Evolutionary conservation across 2,329 filamentous ascomycete genomes (phyloP), one percentile per base, ranked within the genome.

Genomic region (Aspergillus neotritici): DNA sequence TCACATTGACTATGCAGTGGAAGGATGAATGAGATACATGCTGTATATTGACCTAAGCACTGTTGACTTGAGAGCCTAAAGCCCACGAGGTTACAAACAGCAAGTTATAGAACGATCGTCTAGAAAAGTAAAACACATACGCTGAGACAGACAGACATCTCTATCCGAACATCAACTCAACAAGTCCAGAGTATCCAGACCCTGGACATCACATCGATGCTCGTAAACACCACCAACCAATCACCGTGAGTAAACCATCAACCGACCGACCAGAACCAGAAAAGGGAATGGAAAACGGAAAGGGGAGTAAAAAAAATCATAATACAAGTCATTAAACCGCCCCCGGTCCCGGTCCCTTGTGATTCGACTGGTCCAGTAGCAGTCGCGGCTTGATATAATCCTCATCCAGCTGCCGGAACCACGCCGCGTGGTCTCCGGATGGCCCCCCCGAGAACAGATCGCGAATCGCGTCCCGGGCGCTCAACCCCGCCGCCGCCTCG

Each of bases 361-460:
- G 63, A 31, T 66, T 65, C 17, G 66, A 68, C 35, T 84, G 85
- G 67, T 96, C 90, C 14, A 97, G 76, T 52, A 97, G 67, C 43
- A 97, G 69, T 61, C 84, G 87, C 13, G 91, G 91, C 73, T 97
- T 97, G 67, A 97, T 90, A 64, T 89, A 96, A 48, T 90, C 88
- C 66, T 98, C 93, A 64, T 98, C 93, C 47, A 98, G 72, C 68
- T 95, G 90, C 54, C 83, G 83, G 66, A 98, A 94, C 69, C 94
- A 80, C 35, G 86, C 88, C 8, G 87, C 86, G 34, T 94, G 89
- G 63, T 98, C 93, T 39, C 94, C 88, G 1, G 85, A 79, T 4
- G 64, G 58, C 12, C 85, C 77, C 1, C 82, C 80, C 17, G 78
- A 86, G 54, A 94, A 82, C 7, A 98, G 73, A 60, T 91, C 86